A percentile compares a stretch with the other conserved stretches of the same genome.
Evolutionary conservation across 768 basidiomycete species (phyloP).

Genomic region (Pisolithus albus): DNA sequence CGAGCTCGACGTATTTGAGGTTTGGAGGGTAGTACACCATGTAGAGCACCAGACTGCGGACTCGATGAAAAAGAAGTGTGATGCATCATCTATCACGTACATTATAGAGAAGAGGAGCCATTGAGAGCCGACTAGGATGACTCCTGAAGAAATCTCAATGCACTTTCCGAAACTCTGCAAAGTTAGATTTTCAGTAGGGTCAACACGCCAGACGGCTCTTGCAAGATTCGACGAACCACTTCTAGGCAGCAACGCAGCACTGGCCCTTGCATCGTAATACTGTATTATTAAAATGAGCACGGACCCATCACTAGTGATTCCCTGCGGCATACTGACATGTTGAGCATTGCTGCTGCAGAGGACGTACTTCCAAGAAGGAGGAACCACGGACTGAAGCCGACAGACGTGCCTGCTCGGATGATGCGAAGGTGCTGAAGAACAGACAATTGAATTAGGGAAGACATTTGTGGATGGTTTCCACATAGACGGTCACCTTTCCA

Average conservation of each 20-base stretch:
- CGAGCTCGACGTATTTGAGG: slow-evolving; percentile 58
- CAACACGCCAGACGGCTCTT: not conserved
- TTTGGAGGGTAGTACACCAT: slow-evolving; percentile 87
- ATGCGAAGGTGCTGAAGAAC: slow-evolving; percentile 65
- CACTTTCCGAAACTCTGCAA: slow-evolving; percentile 62
- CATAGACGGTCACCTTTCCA: no score
- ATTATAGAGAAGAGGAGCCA: slow-evolving; percentile 82
- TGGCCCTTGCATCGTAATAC: slow-evolving; percentile 80
- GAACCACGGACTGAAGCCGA: slow-evolving; percentile 91
- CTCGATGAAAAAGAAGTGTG: not conserved
- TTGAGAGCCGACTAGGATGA: slow-evolving; percentile 74
- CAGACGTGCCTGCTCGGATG: slow-evolving; percentile 66
- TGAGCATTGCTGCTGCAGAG: slow-evolving; percentile 75
- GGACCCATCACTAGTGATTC: not conserved
- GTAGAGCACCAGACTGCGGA: slow-evolving; percentile 73
- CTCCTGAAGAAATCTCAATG: slow-evolving; percentile 71
- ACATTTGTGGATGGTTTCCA: no score
- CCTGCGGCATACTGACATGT: slow-evolving; percentile 48
- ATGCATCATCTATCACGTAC: slow-evolving; percentile 41
- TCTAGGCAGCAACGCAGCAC: slow-evolving; percentile 74
- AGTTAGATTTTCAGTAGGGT: not conserved
- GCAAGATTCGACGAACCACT: slow-evolving; percentile 45
- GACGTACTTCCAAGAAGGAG: slow-evolving; percentile 84
- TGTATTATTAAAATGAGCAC: slow-evolving; percentile 23
- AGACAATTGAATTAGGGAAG: not conserved